These are phyloP conservation scores for Apiospora hydei DNA, from an alignment of 2,329 filamentous ascomycete genomes.

Conservation along the genomic window DNA sequence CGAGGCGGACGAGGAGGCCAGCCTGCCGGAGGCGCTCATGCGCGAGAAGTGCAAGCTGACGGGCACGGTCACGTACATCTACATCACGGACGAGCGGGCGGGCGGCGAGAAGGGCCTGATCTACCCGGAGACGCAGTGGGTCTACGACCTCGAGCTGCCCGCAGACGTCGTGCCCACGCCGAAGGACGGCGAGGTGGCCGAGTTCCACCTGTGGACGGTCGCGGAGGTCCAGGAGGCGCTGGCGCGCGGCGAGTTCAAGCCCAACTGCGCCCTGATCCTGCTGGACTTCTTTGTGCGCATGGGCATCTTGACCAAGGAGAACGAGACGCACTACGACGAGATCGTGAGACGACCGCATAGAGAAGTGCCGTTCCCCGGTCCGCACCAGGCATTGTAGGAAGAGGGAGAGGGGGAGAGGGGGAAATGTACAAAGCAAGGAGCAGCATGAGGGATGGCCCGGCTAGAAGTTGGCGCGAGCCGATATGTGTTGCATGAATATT, in stretches of 20 bases:
- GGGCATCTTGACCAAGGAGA: constrained; percentile 78
- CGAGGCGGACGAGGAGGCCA: constrained; percentile 90
- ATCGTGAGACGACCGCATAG: constrained; percentile 81
- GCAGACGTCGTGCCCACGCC: constrained; percentile 73
- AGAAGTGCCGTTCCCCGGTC: constrained; percentile 79
- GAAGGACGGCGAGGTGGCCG: constrained; percentile 87
- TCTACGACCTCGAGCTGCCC: constrained; percentile 86
- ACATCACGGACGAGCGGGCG: constrained; percentile 76
- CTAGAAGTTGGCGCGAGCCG: constrained; percentile 12
- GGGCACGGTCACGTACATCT: constrained; percentile 84
- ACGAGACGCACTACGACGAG: constrained; percentile 80
- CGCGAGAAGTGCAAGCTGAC: constrained; percentile 62
- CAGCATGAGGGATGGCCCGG: background rate
- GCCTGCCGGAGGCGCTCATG: constrained; percentile 74
- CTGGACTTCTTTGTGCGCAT: constrained; percentile 91
- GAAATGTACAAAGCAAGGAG: background rate
- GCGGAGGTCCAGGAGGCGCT: constrained; percentile 78
- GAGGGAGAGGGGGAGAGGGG: background rate
- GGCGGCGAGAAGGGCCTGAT: constrained; percentile 83
- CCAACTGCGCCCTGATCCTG: constrained; percentile 85
- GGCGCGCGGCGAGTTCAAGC: constrained; percentile 81
- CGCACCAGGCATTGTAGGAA: constrained; percentile 50
- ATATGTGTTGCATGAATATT: constrained; percentile 16
- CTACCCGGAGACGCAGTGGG: constrained; percentile 90
- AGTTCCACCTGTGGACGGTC: constrained; percentile 79